These are phyloP conservation scores for Silene noctiflora DNA, from an alignment of 179 eudicot genomes.

Conservation along the genomic window DNA sequence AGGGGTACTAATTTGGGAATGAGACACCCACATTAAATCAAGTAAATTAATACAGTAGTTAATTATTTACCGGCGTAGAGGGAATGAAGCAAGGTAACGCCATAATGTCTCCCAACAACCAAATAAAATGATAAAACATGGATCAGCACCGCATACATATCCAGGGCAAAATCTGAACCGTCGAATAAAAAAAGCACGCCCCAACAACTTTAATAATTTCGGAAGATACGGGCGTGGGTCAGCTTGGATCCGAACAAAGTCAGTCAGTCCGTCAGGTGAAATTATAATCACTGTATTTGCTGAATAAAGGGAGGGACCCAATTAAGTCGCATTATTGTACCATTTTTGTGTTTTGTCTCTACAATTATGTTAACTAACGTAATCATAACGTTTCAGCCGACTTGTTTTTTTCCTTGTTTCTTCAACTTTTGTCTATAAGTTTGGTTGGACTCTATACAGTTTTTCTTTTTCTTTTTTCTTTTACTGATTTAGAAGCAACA, in stretches of 20 bases:
- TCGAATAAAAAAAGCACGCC: slow-evolving; percentile 27
- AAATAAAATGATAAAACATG: slow-evolving; percentile 12
- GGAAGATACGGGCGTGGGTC: slow-evolving; percentile 34
- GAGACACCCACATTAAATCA: background rate
- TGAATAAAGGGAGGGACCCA: background rate
- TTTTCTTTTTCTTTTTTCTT: no score
- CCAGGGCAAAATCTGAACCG: background rate
- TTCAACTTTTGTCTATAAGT: background rate
- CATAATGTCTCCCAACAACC: slow-evolving; percentile 16
- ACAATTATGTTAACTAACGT: slow-evolving; percentile 8
- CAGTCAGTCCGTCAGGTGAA: background rate
- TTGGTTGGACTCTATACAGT: no score
- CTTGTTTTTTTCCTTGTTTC: background rate
- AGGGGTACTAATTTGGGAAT: no score
- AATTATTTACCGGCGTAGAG: no score
- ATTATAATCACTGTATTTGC: slow-evolving; percentile 10
- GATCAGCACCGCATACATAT: slow-evolving; percentile 15
- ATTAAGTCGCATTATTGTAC: background rate
- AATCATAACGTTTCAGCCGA: slow-evolving; percentile 5
- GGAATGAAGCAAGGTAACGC: background rate
- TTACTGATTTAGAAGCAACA: no score
- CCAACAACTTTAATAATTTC: background rate
- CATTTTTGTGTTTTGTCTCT: slow-evolving; percentile 1
- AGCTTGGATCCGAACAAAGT: slow-evolving; percentile 11
- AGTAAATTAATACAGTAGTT: background rate